phyloP scores from a whole-genome alignment of 768 basidiomycete species.

The Tricholoma furcatifolium region DNA sequence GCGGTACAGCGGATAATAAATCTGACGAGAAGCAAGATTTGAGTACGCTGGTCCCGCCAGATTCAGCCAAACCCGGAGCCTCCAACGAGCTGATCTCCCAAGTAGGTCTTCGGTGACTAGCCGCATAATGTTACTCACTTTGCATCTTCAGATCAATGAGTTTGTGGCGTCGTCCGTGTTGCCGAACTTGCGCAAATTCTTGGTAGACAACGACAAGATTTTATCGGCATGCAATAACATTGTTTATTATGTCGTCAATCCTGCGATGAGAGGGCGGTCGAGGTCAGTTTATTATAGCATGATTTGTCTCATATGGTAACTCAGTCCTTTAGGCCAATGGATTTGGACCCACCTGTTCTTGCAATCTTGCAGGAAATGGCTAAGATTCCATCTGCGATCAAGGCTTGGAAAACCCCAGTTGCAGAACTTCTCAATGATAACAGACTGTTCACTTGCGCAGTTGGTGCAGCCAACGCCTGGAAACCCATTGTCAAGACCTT shows the following conservation, averaged over 20 bases:
- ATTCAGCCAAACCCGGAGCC: constrained; percentile 31
- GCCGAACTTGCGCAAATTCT: constrained; percentile 74
- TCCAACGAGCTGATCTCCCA: constrained; percentile 46
- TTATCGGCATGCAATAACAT: constrained; percentile 79
- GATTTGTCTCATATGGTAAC: constrained; percentile 8
- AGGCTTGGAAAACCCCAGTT: constrained; percentile 82
- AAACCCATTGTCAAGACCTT: constrained; percentile 73
- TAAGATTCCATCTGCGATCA: constrained; percentile 70
- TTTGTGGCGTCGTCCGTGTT: constrained; percentile 71
- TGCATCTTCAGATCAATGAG: constrained; percentile 52
- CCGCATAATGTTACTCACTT: constrained; percentile 3
- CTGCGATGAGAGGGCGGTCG: constrained; percentile 74
- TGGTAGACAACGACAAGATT: constrained; percentile 84
- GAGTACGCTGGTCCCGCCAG: constrained; percentile 38
- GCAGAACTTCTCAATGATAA: constrained; percentile 82
- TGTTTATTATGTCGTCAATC: constrained; percentile 78
- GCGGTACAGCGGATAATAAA: constrained; percentile 33
- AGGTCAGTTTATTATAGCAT: constrained; percentile 47
- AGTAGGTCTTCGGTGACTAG: constrained; percentile 25
- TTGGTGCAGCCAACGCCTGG: constrained; percentile 64
- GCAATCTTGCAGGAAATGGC: constrained; percentile 78
- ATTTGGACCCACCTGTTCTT: constrained; percentile 67
- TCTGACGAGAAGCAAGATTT: constrained; percentile 62
- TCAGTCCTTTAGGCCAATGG: constrained; percentile 58
- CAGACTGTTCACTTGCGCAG: constrained; percentile 78